Evolutionary conservation across 2,329 filamentous ascomycete genomes (phyloP).

Genomic region (Fusarium verrucosum): DNA sequence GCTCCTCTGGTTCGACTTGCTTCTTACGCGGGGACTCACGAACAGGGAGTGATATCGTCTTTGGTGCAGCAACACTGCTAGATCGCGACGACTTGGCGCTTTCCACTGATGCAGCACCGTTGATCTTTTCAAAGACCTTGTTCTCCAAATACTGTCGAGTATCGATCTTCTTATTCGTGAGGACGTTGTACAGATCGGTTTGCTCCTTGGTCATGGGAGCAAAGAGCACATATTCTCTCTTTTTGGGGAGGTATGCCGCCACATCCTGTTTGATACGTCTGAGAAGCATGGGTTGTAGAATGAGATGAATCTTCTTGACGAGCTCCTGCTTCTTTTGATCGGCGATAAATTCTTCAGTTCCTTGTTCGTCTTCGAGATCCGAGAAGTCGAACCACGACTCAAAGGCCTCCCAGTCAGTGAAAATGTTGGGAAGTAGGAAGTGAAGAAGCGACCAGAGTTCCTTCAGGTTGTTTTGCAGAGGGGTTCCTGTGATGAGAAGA

Average conservation of each 20-base stretch:
- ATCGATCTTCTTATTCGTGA: constrained; percentile 66
- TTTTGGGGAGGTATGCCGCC: constrained; percentile 89
- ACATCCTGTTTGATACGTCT: constrained; percentile 93
- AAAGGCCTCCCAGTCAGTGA: constrained; percentile 91
- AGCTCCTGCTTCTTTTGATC: constrained; percentile 70
- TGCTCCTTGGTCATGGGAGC: constrained; percentile 92
- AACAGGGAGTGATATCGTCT: constrained; percentile 47
- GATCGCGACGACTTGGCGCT: constrained; percentile 51
- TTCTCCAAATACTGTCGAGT: constrained; percentile 82
- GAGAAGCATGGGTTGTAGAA: constrained; percentile 89
- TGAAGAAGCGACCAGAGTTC: constrained; percentile 96
- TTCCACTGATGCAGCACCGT: constrained; percentile 46
- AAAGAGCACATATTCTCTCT: constrained; percentile 94
- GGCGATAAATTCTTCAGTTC: constrained; percentile 79
- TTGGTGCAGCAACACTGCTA: constrained; percentile 43
- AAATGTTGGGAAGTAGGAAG: constrained; percentile 91
- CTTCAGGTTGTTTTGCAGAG: constrained; percentile 92
- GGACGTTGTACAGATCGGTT: constrained; percentile 82
- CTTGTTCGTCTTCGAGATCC: constrained; percentile 83
- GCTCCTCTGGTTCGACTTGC: constrained; percentile 37
- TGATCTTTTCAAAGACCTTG: constrained; percentile 74
- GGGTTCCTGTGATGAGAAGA: constrained; percentile 92
- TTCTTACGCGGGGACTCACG: constrained; percentile 50
- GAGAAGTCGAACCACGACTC: constrained; percentile 98
- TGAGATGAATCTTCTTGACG: constrained; percentile 83